phyloP scores from a whole-genome alignment of 1,139 yeast species.

The Yarrowia galli region DNA sequence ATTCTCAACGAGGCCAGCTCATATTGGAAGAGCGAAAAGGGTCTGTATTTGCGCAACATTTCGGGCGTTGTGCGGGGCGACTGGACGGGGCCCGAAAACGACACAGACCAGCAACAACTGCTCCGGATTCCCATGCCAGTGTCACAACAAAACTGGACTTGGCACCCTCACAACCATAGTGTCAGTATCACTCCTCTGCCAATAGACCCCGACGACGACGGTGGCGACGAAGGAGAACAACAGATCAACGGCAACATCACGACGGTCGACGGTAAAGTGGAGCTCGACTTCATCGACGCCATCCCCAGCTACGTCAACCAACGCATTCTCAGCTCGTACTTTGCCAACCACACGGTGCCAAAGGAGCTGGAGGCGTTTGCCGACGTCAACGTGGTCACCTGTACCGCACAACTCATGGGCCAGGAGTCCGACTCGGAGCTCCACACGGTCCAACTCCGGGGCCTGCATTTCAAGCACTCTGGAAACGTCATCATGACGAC shows the following conservation, averaged over 20 bases:
- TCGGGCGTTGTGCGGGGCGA: slow-evolving; percentile 33
- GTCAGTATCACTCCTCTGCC: slow-evolving; percentile 29
- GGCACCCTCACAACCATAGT: slow-evolving; percentile 27
- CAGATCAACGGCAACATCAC: slow-evolving; percentile 26
- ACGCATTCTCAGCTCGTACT: slow-evolving; percentile 19
- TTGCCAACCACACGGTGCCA: slow-evolving; percentile 30
- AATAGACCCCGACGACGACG: slow-evolving; percentile 24
- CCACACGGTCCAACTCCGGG: slow-evolving; percentile 58
- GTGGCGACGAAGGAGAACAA: slow-evolving; percentile 21
- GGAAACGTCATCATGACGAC: slow-evolving; percentile 74
- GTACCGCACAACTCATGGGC: slow-evolving; percentile 19
- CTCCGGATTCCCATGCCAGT: slow-evolving; percentile 22
- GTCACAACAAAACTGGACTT: slow-evolving; percentile 29
- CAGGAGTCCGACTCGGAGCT: slow-evolving; percentile 31
- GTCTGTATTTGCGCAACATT: slow-evolving; percentile 29
- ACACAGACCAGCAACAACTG: not conserved
- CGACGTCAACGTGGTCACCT: slow-evolving; percentile 28
- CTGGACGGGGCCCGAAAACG: slow-evolving; percentile 18
- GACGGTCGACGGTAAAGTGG: slow-evolving; percentile 14
- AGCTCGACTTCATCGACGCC: slow-evolving; percentile 19
- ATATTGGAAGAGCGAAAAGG: slow-evolving; percentile 18
- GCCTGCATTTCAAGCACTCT: slow-evolving; percentile 72
- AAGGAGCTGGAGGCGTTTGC: slow-evolving; percentile 31
- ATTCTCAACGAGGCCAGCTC: slow-evolving; percentile 9
- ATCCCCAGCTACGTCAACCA: slow-evolving; percentile 29